Evolutionary conservation across 2,329 filamentous ascomycete species (phyloP).

Genomic region (Talaromyces funiculosus): DNA sequence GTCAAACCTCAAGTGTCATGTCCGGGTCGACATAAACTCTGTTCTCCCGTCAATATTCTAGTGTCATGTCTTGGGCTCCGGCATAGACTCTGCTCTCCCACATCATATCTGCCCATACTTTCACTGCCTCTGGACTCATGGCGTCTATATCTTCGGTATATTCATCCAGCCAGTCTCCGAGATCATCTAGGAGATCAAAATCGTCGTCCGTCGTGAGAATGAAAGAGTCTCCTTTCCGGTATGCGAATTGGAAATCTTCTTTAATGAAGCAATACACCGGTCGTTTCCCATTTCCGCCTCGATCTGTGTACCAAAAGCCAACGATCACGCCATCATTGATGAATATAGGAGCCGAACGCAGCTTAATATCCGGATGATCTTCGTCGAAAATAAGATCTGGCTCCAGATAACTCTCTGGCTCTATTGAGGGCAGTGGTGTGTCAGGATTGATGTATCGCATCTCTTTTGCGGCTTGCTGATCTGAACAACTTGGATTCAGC

Average conservation of each 20-base stretch:
- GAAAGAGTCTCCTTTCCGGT: conserved; percentile 1
- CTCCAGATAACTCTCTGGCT: conserved; percentile 2
- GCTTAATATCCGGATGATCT: background rate
- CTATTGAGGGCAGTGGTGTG: background rate
- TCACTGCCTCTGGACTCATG: background rate
- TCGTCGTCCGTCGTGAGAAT: background rate
- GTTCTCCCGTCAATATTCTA: background rate
- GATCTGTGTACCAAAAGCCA: conserved; percentile 3
- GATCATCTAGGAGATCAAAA: conserved; percentile 1
- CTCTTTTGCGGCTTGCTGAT: background rate
- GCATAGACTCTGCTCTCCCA: conserved; percentile 1
- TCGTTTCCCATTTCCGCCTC: background rate
- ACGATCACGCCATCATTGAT: background rate
- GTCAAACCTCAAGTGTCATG: background rate
- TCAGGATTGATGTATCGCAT: background rate
- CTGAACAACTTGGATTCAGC: background rate
- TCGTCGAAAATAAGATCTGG: conserved; percentile 1
- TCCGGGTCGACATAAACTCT: too few relatives aligned
- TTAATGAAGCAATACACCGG: background rate
- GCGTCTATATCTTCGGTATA: background rate
- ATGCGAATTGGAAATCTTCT: background rate
- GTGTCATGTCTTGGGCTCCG: background rate
- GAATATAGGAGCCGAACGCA: background rate
- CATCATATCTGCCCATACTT: conserved; percentile 6
- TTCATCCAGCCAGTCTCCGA: conserved; percentile 2